Conservation (phyloP, 2,329 filamentous ascomycete genomes). For the Xylaria digitata region DNA sequence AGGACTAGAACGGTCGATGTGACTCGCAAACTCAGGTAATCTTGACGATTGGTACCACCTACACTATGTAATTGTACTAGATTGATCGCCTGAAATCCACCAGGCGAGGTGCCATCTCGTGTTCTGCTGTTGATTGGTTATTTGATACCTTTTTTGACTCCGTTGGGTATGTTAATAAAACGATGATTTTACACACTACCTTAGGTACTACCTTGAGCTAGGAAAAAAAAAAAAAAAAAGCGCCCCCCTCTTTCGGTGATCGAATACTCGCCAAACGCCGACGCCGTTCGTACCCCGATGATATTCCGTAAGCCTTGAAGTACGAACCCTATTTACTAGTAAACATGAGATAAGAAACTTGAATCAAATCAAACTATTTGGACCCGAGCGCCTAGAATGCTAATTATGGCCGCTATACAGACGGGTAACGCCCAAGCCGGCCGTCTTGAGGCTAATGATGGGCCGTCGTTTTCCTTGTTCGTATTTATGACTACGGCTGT, state of each 20-base stretch:
- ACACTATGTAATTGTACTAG: background rate
- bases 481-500: slow-evolving; percentile 29
- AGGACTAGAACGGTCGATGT: background rate
- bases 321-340: slow-evolving; percentile 2
- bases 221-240: background rate
- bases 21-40: slow-evolving; percentile 8
- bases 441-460: slow-evolving; percentile 33
- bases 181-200: slow-evolving; percentile 10
- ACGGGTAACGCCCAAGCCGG: slow-evolving; percentile 32
- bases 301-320: slow-evolving; percentile 17
- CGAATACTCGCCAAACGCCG: slow-evolving; percentile 13
- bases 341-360: background rate
- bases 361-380: slow-evolving; percentile 37
- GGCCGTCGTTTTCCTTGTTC: slow-evolving; percentile 38
- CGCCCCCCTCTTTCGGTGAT: slow-evolving; percentile 11
- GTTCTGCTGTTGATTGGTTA: background rate
- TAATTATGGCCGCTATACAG: slow-evolving; percentile 57
- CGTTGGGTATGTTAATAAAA: background rate
- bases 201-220: background rate
- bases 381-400: slow-evolving; percentile 46
- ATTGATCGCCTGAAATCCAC: background rate
- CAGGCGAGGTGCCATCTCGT: background rate
- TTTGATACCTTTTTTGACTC: background rate
- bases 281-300: slow-evolving; percentile 5
- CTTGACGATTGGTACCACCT: background rate